These are phyloP conservation scores for Purpureocillium lavendulum DNA, from an alignment of 2,329 filamentous ascomycete species.

Conservation along the genomic window DNA sequence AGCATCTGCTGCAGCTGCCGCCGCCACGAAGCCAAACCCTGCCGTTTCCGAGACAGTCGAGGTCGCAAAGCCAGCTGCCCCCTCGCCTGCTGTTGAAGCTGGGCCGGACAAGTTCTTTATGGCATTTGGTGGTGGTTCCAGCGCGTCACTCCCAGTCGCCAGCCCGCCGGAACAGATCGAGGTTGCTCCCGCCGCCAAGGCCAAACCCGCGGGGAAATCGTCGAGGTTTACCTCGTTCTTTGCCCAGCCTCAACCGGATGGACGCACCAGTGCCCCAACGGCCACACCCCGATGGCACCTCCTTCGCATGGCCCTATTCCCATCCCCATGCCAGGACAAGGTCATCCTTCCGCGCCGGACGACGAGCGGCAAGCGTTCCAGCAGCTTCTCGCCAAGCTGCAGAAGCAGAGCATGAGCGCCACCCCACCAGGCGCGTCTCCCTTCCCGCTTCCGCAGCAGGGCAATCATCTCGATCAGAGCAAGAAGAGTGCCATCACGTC, in stretches of 20 bases:
- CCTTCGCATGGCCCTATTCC: constrained; percentile 9
- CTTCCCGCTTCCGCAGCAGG: constrained; percentile 32
- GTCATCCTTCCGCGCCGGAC: constrained; percentile 29
- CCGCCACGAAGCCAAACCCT: constrained; percentile 25
- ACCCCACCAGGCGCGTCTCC: constrained; percentile 36
- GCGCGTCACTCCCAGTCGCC: constrained; percentile 35
- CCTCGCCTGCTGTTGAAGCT: constrained; percentile 55
- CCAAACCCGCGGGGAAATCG: constrained; percentile 55
- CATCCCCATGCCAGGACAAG: constrained; percentile 2
- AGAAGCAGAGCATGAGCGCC: constrained; percentile 42
- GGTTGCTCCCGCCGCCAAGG: constrained; percentile 28
- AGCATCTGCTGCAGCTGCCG: constrained; percentile 14
- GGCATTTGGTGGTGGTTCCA: constrained; percentile 32
- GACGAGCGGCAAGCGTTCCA: constrained; percentile 83
- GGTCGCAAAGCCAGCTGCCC: constrained; percentile 43
- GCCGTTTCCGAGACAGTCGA: constrained; percentile 29
- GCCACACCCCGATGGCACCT: constrained; percentile 31
- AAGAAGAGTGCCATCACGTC: constrained; percentile 34
- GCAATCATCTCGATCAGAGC: constrained; percentile 14
- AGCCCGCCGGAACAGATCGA: constrained; percentile 41
- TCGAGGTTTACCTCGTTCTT: constrained; percentile 86
- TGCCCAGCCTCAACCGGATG: constrained; percentile 39
- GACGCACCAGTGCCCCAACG: constrained; percentile 39
- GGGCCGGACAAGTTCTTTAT: constrained; percentile 74
- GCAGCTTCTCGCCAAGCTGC: constrained; percentile 72